Conservation (phyloP, 2,329 filamentous ascomycete genomes). For the Arthrobotrys entomopaga region DNA sequence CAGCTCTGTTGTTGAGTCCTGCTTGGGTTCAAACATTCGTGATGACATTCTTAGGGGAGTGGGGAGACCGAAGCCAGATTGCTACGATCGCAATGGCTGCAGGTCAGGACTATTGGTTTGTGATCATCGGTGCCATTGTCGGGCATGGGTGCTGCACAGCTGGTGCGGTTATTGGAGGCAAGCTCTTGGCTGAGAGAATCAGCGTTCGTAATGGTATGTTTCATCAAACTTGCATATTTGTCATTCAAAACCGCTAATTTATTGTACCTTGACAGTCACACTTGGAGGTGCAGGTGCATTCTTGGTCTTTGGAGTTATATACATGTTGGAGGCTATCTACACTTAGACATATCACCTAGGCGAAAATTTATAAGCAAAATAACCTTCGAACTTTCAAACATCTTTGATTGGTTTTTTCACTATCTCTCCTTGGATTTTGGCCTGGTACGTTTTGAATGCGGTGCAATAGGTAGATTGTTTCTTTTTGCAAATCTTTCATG, state of each 20-base stretch:
- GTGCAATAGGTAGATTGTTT: conserved; percentile 38
- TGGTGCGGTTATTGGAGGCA: conserved; percentile 88
- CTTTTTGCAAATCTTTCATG: background rate
- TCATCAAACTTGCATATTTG: background rate
- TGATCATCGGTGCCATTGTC: conserved; percentile 84
- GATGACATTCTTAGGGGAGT: conserved; percentile 98
- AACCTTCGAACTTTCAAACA: background rate
- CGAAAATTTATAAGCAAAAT: background rate
- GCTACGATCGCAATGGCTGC: conserved; percentile 99
- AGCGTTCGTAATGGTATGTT: conserved; percentile 94
- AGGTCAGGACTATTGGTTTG: conserved; percentile 98
- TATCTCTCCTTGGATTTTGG: conserved; percentile 4
- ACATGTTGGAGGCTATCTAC: conserved; percentile 81
- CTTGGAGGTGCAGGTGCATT: conserved; percentile 91
- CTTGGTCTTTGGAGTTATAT: conserved; percentile 89
- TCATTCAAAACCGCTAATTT: conserved; percentile 46
- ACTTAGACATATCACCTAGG: conserved; percentile 19
- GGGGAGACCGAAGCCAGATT: conserved; percentile 97
- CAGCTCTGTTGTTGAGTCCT: conserved; percentile 87
- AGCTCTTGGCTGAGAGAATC: conserved; percentile 90
- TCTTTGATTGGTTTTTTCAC: background rate
- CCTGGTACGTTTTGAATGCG: conserved; percentile 15
- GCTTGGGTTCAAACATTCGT: conserved; percentile 99
- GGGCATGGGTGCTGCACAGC: conserved; percentile 92
- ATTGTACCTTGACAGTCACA: conserved; percentile 68